These are phyloP conservation scores for Vanilla planifolia DNA, from an alignment of 106 monocot genomes.

Conservation along the genomic window DNA sequence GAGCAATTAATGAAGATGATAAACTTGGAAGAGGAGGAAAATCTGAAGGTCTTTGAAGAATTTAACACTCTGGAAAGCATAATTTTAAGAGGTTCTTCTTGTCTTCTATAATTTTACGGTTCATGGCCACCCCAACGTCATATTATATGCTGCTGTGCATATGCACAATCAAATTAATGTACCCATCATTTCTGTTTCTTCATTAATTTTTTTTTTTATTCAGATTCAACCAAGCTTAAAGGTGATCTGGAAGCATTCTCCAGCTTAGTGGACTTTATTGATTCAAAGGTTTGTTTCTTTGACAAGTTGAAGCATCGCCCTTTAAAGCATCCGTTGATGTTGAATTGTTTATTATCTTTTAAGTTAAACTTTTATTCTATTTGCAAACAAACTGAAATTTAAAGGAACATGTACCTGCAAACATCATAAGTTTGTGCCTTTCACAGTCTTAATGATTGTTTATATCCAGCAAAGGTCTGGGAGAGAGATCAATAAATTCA, in stretches of 20 bases:
- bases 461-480: too few species aligned
- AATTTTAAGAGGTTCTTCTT: conserved; percentile 4
- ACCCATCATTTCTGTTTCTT: not conserved
- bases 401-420: too few species aligned
- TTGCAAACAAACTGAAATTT: too few species aligned
- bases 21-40: conserved; percentile 18
- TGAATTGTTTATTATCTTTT: too few species aligned
- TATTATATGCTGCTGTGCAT: not conserved
- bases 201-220: not conserved
- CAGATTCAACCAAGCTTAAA: conserved; percentile 2
- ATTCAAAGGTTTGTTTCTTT: conserved; percentile 3
- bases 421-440: too few species aligned
- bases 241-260: conserved; percentile 3
- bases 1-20: conserved; percentile 27
- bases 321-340: too few species aligned
- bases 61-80: conserved; percentile 6
- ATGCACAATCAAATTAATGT: not conserved
- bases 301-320: not conserved
- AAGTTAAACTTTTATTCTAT: too few species aligned
- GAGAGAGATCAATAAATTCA: too few species aligned
- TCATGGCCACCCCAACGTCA: not conserved
- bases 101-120: not conserved
- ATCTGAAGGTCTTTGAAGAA: conserved; percentile 16
- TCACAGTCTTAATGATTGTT: too few species aligned
- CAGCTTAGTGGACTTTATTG: not conserved